Evolutionary conservation across 1,284 basidiomycete genomes (phyloP), one percentile per base, ranked within the genome.

Genomic region (Sporisorium graminicola): DNA sequence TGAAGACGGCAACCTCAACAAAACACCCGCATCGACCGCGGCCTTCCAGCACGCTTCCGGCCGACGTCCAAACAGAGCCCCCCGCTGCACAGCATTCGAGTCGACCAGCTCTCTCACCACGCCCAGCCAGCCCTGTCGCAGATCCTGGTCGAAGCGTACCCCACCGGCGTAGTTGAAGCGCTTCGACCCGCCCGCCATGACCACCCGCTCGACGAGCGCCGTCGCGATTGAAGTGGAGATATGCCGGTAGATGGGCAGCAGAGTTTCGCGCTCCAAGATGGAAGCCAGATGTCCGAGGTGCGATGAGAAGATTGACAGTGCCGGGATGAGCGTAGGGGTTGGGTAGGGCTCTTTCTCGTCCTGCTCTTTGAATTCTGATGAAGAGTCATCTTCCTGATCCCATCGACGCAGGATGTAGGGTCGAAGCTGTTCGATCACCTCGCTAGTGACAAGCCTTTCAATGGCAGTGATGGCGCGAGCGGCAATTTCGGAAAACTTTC

Each of bases 41-140:
- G 33, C 29, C 7, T 73, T 75, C 82, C 82, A 84, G 0, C 60
- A 27, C 10, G 65, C 59, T 14, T 74, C 56, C 0, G 82, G 82
- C n/a, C 55, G 57, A 5, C 76, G 65, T 1, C 82, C 82, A 2
- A 82, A 58, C n/a, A 67, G 33, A 0, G 43, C 10, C 37, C 14
- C 37, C 3, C 37, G 8, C 22, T 42, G 33, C 8, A 3, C 51
- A 3, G 35, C 63, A 40, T 46, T 43, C 42, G 18, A 26, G 0
- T 54, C 37, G 0, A n/a, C 57, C 22, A 78, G 8, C 16, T 79
- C 78, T 1, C 47, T 20, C 2, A 78, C 71, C 22, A 84, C 81
- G 10, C 69, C 74, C 7, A 84, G 50, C 82, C 82, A 84, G 5
- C 82, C 82, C 5, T 69, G 42, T 7, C 66, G 37, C 24, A 82